Evolutionary conservation across 805 yeast genomes (phyloP).

Genomic region (Groenewaldozyma tartarivorans): DNA sequence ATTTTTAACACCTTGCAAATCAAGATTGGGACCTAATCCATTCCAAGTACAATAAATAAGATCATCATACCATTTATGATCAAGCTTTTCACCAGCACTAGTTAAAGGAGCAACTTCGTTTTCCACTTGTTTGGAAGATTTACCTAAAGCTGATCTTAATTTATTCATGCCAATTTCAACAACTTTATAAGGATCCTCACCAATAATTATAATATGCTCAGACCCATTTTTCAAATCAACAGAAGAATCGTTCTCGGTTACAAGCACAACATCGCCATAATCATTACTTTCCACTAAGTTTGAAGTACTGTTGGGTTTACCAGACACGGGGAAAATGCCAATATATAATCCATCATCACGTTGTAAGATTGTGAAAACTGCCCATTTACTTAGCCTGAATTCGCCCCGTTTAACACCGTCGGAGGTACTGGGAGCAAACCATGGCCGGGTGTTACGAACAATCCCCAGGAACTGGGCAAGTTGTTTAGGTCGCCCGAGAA

Average conservation of each 20-base stretch:
- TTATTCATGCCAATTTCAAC: conserved; percentile 12
- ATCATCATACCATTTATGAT: conserved; percentile 18
- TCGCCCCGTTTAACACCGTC: neutral
- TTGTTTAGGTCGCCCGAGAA: conserved; percentile 4
- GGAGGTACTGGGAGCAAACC: conserved; percentile 8
- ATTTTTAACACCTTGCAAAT: conserved; percentile 14
- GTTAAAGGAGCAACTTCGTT: neutral
- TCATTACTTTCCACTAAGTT: conserved; percentile 7
- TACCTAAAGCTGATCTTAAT: neutral
- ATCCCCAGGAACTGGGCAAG: conserved; percentile 3
- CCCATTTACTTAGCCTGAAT: conserved; percentile 5
- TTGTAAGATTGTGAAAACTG: conserved; percentile 5
- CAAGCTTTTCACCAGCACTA: too few species aligned
- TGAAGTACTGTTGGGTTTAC: conserved; percentile 12
- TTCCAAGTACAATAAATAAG: conserved; percentile 28
- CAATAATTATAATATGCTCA: conserved; percentile 14
- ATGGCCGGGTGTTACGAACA: conserved; percentile 1
- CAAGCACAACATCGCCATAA: conserved; percentile 3
- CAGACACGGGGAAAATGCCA: conserved; percentile 17
- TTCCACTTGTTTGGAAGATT: neutral
- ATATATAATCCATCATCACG: conserved; percentile 19
- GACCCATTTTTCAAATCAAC: conserved; percentile 5
- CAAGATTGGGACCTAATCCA: conserved; percentile 20
- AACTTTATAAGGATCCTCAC: conserved; percentile 13
- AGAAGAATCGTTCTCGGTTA: conserved; percentile 11